Base-by-base conservation (phyloP, 139 green algal genomes). In the Asterochloris sp. region DNA sequence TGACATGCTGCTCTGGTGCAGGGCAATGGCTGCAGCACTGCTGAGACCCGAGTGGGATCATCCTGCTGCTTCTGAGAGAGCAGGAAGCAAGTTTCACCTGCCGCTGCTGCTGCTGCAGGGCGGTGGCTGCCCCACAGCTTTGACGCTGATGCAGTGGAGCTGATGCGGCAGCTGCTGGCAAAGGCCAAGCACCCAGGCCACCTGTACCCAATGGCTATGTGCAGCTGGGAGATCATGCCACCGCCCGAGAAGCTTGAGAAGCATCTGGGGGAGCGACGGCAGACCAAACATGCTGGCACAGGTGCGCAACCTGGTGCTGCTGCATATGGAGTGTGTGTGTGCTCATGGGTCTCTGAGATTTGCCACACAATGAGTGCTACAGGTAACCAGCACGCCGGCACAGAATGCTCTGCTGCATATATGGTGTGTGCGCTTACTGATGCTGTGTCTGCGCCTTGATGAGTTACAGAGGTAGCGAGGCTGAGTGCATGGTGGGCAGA, bases 191-290 rank as follows among this genome's bases (percentile, higher is more conserved):
- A 88, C 74, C 86, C 90, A 4, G 93, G 89, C 6, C 96, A 98
- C 90, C 73, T 99, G 21, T 96, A 95, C 83, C 95, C 97, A 63
- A 93, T 99, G 86, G 91, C 97, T 80, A 98, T 99, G 95, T 93
- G 90, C 80, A 92, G 82, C 17, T 94, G 90, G 76, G 90, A 90
- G 66, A 90, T 99, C 78, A 99, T 99, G 97, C 97, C 97, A 0
- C 97, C 97, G 13, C 96, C 96, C 14, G 86, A 87, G n/a, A 84
- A 79, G 10, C 76, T 95, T n/a, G 92, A 98, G 62, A 96, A 95
- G 82, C 78, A 47, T 54, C 87, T 98, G 26, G 95, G 95, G 19
- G 95, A 98, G 89, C 83, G 91, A 21, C 89, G 96, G 16, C 38
- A 97, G 10, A 95, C 94, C 13, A 89, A 91, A 77, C 95, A 87